A percentile compares a stretch with the other conserved stretches of the same genome.
Evolutionary conservation across 2,329 filamentous ascomycete genomes (phyloP).

Genomic region (Curvularia sp.): DNA sequence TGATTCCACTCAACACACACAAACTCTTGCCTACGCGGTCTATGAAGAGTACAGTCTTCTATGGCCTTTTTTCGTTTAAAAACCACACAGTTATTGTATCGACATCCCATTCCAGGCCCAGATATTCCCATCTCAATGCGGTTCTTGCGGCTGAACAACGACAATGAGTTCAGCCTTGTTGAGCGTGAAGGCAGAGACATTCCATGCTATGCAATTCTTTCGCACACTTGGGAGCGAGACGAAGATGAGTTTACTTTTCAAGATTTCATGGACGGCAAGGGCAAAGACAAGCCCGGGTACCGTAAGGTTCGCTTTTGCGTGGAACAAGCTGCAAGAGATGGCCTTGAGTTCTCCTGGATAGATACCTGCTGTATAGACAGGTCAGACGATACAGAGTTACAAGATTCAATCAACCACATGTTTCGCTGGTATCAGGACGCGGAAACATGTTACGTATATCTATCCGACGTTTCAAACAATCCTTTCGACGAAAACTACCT

Average conservation of each 20-base stretch:
- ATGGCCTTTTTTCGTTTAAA: too few relatives aligned
- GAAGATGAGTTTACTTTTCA: background rate
- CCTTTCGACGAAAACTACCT: background rate
- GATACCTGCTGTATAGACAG: constrained; percentile 1
- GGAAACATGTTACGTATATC: background rate
- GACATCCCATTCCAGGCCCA: background rate
- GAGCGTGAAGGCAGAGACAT: background rate
- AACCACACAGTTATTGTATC: background rate
- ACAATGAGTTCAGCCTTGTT: constrained; percentile 6
- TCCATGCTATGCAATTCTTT: background rate
- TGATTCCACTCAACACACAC: background rate
- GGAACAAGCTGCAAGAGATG: background rate
- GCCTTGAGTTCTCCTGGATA: background rate
- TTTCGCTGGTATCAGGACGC: background rate
- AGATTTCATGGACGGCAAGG: background rate
- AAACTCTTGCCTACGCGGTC: background rate
- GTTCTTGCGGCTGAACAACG: constrained; percentile 6
- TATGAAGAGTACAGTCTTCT: background rate
- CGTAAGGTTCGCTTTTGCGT: background rate
- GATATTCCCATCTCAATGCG: background rate
- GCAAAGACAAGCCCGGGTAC: background rate
- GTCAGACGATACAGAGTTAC: background rate
- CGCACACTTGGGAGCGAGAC: background rate
- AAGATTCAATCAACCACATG: background rate
- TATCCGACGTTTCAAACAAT: constrained; percentile 4